Evolutionary conservation across 345 rosid species (phyloP).

Genomic region (Rubroshorea leprosula): DNA sequence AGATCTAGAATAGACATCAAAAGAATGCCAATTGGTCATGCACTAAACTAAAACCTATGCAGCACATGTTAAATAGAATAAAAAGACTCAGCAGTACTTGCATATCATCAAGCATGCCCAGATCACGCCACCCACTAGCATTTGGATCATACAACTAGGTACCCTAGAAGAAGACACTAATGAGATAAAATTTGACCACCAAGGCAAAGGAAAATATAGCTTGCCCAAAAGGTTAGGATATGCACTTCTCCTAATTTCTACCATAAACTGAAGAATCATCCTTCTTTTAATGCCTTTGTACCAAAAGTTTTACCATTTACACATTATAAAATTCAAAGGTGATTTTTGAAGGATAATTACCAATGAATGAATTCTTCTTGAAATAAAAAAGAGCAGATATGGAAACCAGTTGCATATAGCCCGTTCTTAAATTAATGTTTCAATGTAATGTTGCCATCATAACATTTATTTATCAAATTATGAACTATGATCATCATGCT

Average conservation of each 20-base stretch:
- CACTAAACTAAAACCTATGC: neutral
- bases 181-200: constrained; percentile 13
- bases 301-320: too few relatives aligned
- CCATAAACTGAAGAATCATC: neutral
- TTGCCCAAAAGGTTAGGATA: constrained; percentile 4
- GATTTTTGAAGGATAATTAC: too few relatives aligned
- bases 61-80: constrained; percentile 1
- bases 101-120: constrained; percentile 99
- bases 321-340: too few relatives aligned
- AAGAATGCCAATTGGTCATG: neutral
- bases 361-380: too few relatives aligned
- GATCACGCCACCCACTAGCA: constrained; percentile 99
- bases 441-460: neutral
- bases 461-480: neutral
- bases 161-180: constrained; percentile 47
- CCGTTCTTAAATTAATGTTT: neutral
- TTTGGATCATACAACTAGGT: constrained; percentile 93
- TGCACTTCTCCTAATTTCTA: neutral
- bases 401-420: too few relatives aligned
- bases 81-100: constrained; percentile 47
- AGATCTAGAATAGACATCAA: constrained; percentile 47
- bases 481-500: neutral
- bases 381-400: too few relatives aligned
- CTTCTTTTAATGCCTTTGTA: neutral
- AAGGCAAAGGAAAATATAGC: too few relatives aligned